Conservation (phyloP, 768 basidiomycete species). For the Solioccasus polychromus region DNA sequence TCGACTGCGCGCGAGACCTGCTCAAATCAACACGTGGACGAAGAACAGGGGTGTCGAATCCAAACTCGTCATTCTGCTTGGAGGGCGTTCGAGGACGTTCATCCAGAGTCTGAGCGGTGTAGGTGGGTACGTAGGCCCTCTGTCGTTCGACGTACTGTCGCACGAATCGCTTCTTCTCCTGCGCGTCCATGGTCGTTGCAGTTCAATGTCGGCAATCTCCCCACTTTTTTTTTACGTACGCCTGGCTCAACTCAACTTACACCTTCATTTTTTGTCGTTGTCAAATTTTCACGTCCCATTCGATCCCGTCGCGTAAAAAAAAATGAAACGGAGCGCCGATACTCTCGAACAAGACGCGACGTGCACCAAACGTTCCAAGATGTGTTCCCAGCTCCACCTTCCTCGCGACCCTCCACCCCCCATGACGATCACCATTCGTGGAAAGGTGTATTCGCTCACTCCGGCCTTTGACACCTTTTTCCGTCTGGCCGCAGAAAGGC, state of each 20-base stretch:
- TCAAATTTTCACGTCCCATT: background rate
- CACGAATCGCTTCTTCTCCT: conserved; percentile 42
- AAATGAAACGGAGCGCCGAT: conserved; percentile 24
- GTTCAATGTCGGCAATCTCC: no score
- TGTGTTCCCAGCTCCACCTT: conserved; percentile 16
- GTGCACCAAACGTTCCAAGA: conserved; percentile 25
- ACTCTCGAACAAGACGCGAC: conserved; percentile 13
- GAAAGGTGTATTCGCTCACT: conserved; percentile 41
- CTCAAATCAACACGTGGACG: conserved; percentile 40
- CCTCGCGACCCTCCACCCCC: conserved; percentile 17
- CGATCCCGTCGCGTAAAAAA: background rate
- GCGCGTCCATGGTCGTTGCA: no score
- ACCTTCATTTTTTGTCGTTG: no score
- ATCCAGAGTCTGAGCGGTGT: conserved; percentile 41
- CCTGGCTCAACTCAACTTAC: no score
- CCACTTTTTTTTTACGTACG: no score
- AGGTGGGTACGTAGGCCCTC: conserved; percentile 38
- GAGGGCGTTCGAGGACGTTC: conserved; percentile 12
- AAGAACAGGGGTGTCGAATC: conserved; percentile 56
- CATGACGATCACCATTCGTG: conserved; percentile 34
- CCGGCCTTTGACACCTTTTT: conserved; percentile 62
- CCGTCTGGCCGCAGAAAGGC: conserved; percentile 54
- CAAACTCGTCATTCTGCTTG: conserved; percentile 25
- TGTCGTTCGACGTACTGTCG: conserved; percentile 51
- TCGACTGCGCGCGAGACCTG: conserved; percentile 1